Evolutionary conservation across 805 yeast genomes (phyloP), one percentile per base, ranked within the genome.

Genomic region (Candida suzukii): DNA sequence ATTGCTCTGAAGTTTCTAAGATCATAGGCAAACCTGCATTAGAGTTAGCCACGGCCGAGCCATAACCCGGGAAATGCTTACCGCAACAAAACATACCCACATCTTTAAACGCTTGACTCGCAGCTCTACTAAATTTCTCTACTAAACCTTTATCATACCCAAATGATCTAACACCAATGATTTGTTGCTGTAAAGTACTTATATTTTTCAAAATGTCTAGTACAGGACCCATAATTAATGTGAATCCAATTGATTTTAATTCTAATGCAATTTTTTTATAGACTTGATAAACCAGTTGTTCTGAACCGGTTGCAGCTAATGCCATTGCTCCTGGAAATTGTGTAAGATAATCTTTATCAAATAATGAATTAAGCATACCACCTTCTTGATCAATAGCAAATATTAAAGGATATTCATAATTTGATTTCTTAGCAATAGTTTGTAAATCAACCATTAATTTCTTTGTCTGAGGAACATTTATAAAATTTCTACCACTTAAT

Each of bases 261-360:
- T 78, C 81, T 17, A 53, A 47, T 0, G 80, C 81, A 8, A 76
- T 52, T 2, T 82, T 83, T 34, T 70, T 67, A 42, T 71, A 70
- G 2, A 76, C 71, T 32, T 76, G 64, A 45, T 71, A 71, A 8
- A 75, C 78, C 46, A 77, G 53, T 7, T 68, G 70, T 12, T 62
- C 52, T 40, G 73, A 70, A 14, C 73, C 73, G 0, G 79, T 67
- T 20, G 83, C 81, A 2, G 76, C 74, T 17, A 78, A 55, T 2
- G 78, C 82, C 83, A 78, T 78, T 24, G 80, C 80, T 5, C 82
- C 78, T 0, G 84, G 84, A 49, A 73, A 76, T 52, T 77, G 83
- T 8, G 78, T 70, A 18, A 78, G 54, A 43, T 57, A 61, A 10
- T 67, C 66, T 10, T 70, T 65, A 52, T 78, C 83, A 51, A 71